Base-by-base conservation (phyloP, 148 eudicot genomes). In the Persicaria maculosa region DNA sequence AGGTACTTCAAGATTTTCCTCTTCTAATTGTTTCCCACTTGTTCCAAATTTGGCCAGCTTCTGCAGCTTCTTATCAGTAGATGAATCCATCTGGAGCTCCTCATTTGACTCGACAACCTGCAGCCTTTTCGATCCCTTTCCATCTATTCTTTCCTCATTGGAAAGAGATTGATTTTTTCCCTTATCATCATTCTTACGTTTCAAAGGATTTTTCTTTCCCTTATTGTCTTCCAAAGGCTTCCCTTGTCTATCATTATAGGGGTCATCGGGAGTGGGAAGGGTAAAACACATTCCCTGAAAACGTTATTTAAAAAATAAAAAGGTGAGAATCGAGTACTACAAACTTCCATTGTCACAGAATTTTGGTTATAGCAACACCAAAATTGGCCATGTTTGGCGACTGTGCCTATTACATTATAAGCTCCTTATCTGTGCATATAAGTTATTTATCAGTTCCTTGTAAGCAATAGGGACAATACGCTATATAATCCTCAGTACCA, bases 271-370 rank as follows among this genome's bases (percentile, higher is more conserved):
- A 8, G 92, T 84, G 43, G 98, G 98, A 75, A 94, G 93, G 83
- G 93, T 94, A 84, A 78, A 94, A 77, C 98, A 94, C 97, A 94
- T 94, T 8, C 98, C 98, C 98, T 94, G 69, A 11, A 77, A 54
- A 69, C 50, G 6, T 31, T 0, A 52, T 69, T 46, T 59, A 71
- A 50, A 62, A 25, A 4, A 65, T 19, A 31, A 50, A 22, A 14
- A 5, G 72, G 72, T 15, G 22, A 17, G 50, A 69, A 43, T 8
- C 17, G 15, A 40, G 20, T 14, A 40, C 6, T 1, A 43, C 19
- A 16, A 9, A 44, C 72, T 19, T 4, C 16, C 50, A 69, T 15
- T 16, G 50, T 16, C n/a, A 6, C 50, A 6, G 31, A 45, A 7
- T n/a, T 17, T 20, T 40, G 47, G 12, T 46, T 53, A 77, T 45